These are phyloP conservation scores for Diaporthe batatas DNA, from an alignment of 2,329 filamentous ascomycete species.

Conservation along the genomic window DNA sequence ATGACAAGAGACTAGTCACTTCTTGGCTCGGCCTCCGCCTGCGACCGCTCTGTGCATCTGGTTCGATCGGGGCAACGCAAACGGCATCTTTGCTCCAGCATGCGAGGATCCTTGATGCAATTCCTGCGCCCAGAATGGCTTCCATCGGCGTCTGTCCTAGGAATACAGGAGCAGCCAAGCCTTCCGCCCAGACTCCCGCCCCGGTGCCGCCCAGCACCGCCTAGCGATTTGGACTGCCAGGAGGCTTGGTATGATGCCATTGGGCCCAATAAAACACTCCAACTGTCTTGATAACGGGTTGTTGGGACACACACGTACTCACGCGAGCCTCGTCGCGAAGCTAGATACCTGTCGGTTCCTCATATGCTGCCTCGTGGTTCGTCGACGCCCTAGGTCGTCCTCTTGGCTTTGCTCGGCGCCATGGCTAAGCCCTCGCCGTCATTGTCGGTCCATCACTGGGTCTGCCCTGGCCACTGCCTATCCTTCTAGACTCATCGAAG, in stretches of 20 bases:
- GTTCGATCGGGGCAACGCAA: slow-evolving; percentile 29
- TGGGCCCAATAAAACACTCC: slow-evolving; percentile 16
- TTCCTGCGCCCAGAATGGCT: slow-evolving; percentile 31
- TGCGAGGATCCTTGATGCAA: slow-evolving; percentile 24
- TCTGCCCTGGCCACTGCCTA: slow-evolving; percentile 1
- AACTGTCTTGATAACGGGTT: slow-evolving; percentile 9
- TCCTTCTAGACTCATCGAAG: slow-evolving; percentile 27
- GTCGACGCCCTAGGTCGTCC: background rate
- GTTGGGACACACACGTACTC: slow-evolving; percentile 22
- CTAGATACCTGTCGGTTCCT: slow-evolving; percentile 11
- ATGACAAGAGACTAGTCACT: slow-evolving; percentile 33
- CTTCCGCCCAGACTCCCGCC: slow-evolving; percentile 38
- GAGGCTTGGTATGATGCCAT: slow-evolving; percentile 36
- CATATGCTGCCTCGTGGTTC: slow-evolving; percentile 24
- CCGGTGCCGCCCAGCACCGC: slow-evolving; percentile 34
- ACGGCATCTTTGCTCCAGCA: slow-evolving; percentile 28
- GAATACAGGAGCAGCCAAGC: slow-evolving; percentile 27
- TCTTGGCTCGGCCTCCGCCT: slow-evolving; percentile 33
- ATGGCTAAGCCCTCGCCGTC: slow-evolving; percentile 37
- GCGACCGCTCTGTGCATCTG: slow-evolving; percentile 26
- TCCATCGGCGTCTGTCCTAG: slow-evolving; percentile 32
- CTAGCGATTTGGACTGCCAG: slow-evolving; percentile 18
- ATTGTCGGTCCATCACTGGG: slow-evolving; percentile 22
- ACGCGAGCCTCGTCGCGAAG: slow-evolving; percentile 21
- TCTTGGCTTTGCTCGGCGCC: slow-evolving; percentile 42